Evolutionary conservation across 768 basidiomycete genomes (phyloP), one percentile per base, ranked within the genome.

Genomic region (Punctularia strigosozonata): DNA sequence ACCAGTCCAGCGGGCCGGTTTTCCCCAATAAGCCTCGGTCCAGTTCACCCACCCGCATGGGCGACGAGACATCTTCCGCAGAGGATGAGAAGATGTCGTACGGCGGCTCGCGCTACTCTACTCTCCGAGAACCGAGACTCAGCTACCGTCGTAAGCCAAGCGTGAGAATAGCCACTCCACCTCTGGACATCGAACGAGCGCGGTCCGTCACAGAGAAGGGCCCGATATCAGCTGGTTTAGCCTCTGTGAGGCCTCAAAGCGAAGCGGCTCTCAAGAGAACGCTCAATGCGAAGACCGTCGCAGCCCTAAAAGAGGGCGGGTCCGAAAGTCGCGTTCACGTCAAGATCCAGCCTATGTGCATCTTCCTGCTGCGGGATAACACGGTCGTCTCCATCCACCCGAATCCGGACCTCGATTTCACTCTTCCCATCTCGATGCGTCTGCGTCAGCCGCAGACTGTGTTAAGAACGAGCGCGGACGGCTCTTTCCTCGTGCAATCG

Each of bases 301-400:
- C 57, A 18, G 59, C 61, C 14, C 58, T 71, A 14, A 70, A 67
- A 45, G 66, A 66, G 43, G 76, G 70, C 12, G 72, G 77, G 19
- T 77, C 19, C 65, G n/a, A n/a, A n/a, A n/a, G n/a, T n/a, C 66
- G 77, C 38, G 68, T 80, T 8, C 60, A 69, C 25, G 73, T 84
- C 19, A 66, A 69, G 40, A 62, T 78, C 28, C 59, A 70, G 24
- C 76, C 81, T 3, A 65, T 84, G 61, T 80, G 66, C 50, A 69
- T 84, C 41, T 82, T 81, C 59, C 62, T 84, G 5, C 64, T 75
- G 46, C 65, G 75, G 42, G 72, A 81, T 50, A 80, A 77, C 25
- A 80, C 75, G 20, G 67, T 81, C 26, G 73, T 82, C 31, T 75
- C 78, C 5, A 67, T 81, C 38, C 65, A 69, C 35, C 58, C 68